Evolutionary conservation across 257 asterid genomes (phyloP), one percentile per base, ranked within the genome.

Genomic region (Solanum peruvianum): DNA sequence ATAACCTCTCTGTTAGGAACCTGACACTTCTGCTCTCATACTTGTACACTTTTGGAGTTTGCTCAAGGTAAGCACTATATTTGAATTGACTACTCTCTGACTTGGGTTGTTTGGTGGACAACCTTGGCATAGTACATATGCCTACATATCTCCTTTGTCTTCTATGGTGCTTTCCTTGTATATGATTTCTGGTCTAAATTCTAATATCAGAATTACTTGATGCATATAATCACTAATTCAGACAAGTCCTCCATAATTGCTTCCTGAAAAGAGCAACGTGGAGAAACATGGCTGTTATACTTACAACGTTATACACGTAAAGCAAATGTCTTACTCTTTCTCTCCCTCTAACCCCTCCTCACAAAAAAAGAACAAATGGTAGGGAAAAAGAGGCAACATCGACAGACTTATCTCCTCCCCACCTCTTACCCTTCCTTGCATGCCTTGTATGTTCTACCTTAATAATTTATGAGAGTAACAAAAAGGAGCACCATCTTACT

Each of bases 21-120:
- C 87, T 97, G 94, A 91, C 97, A 80, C 98, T 97, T 89, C 93
- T 95, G 56, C 90, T 97, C 83, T 97, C 97, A 77, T 92, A 93
- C 88, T 91, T 97, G 88, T 96, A 95, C 88, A 92, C 87, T 33
- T 94, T 96, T 91, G 98, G 98, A 88, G 90, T 97, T 88, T 97
- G 97, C 90, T 93, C 98, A 47, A 95, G 99, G 99, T 97, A 85
- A 84, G 85, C 87, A 42, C 76, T 87, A 85, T 84, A 77, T 84
- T 87, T 85, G 84, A 9, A 85, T 85, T 41, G 37, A 7, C 31
- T 21, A 47, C 37, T 71, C n/a, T 85, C 67, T 39, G 41, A 33
- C 67, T 29, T 29, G 66, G 29, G 11, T 29, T 29, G 9, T 49
- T 81, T 18, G 69, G 69, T 81, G 85, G 69, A 49, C 2, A 49